Conservation (phyloP, 345 rosid species). For the Gossypium ekmanianum region DNA sequence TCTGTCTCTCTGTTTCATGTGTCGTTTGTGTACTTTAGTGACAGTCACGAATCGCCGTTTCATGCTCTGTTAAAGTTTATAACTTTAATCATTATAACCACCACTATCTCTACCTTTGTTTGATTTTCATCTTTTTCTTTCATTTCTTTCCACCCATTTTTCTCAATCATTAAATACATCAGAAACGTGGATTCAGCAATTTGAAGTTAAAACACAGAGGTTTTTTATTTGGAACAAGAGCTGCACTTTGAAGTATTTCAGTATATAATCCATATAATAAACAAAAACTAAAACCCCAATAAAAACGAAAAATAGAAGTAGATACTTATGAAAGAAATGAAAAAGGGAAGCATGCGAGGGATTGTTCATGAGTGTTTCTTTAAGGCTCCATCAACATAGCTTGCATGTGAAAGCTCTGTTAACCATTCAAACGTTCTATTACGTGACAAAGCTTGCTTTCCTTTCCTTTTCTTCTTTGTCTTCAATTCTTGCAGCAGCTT, state of each 20-base stretch:
- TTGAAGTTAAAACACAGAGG: background rate
- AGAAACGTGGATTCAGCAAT: background rate
- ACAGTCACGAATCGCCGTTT: conserved; percentile 30
- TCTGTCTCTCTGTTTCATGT: background rate
- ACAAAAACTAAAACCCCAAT: background rate
- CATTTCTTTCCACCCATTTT: conserved; percentile 17
- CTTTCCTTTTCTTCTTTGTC: conserved; percentile 36
- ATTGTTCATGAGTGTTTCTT: conserved; percentile 12
- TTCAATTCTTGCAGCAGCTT: conserved; percentile 25
- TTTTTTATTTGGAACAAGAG: conserved; percentile 16
- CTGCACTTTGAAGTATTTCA: background rate
- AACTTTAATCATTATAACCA: conserved; percentile 48
- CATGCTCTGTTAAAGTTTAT: conserved; percentile 23
- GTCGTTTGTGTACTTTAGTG: conserved; percentile 11
- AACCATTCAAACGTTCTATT: conserved; percentile 86
- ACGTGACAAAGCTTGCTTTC: conserved; percentile 57
- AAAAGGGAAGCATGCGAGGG: conserved; percentile 27
- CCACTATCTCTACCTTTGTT: conserved; percentile 5
- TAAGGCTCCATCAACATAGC: conserved; percentile 36
- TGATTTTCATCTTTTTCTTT: background rate
- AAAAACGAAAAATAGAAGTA: conserved; percentile 10
- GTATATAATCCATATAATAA: background rate
- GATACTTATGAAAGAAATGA: conserved; percentile 21
- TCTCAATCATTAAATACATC: conserved; percentile 14
- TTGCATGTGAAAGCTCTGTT: conserved; percentile 67